Evolutionary conservation across 164 flowering plant genomes (phyloP).

Genomic region (Piper betle): DNA sequence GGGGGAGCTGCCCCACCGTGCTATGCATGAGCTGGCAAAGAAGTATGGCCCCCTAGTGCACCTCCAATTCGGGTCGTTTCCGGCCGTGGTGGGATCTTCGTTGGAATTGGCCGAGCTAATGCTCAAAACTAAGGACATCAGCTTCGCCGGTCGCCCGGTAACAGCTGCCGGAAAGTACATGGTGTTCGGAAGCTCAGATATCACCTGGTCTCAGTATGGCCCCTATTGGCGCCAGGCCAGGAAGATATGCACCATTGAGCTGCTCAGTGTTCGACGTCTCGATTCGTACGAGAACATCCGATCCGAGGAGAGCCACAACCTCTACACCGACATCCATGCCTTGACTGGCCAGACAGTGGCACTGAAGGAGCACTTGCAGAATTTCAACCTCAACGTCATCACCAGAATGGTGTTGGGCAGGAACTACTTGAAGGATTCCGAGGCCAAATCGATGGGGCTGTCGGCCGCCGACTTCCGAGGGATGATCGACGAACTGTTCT

Average conservation of each 20-base stretch:
- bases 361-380: too few species aligned
- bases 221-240: constrained; percentile 44
- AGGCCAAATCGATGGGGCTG: background rate
- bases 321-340: too few species aligned
- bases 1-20: constrained; percentile 38
- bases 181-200: constrained; percentile 44
- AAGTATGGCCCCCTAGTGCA: constrained; percentile 34
- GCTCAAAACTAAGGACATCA: constrained; percentile 36
- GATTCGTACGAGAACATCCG: constrained; percentile 22
- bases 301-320: constrained; percentile 18
- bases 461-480: too few species aligned
- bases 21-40: constrained; percentile 23
- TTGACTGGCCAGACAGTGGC: too few species aligned
- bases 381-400: too few species aligned
- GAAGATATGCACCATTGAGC: constrained; percentile 37
- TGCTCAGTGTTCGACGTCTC: constrained; percentile 33
- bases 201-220: constrained; percentile 39
- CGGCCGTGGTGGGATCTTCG: constrained; percentile 39
- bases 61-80: constrained; percentile 40
- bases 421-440: too few species aligned
- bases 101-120: constrained; percentile 21
- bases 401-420: too few species aligned
- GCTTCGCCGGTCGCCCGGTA: constrained; percentile 32
- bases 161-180: constrained; percentile 31
- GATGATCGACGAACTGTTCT: too few species aligned